Percentiles rank a stretch among this genome's conserved stretches.
phyloP scores from a whole-genome alignment of 2,329 filamentous ascomycete species.

The Phialemonium atrogriseum region DNA sequence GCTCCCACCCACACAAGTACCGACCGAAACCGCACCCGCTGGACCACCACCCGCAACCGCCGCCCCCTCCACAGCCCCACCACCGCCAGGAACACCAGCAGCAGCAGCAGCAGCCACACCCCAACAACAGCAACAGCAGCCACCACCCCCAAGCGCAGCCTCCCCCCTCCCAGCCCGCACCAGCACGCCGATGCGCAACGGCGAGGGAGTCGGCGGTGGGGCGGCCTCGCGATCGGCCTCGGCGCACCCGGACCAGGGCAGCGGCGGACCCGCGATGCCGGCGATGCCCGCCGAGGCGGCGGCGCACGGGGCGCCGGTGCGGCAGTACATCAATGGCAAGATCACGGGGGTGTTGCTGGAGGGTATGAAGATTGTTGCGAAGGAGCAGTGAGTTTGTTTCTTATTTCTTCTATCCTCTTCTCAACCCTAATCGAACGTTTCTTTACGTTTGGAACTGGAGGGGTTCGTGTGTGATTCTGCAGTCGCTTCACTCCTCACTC shows the following conservation, averaged over 20 bases:
- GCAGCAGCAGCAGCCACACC: not conserved
- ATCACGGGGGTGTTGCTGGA: slow-evolving; percentile 61
- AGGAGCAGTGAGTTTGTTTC: slow-evolving; percentile 55
- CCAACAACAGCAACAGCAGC: not conserved
- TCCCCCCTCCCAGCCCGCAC: slow-evolving; percentile 35
- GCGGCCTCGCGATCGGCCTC: slow-evolving; percentile 46
- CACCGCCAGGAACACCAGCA: not conserved
- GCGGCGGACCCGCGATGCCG: slow-evolving; percentile 16
- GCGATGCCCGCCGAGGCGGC: slow-evolving; percentile 50
- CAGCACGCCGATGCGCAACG: slow-evolving; percentile 36
- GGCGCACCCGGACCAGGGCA: slow-evolving; percentile 43
- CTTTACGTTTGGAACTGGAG: no score
- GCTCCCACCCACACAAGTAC: slow-evolving; percentile 29
- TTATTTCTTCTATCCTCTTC: not conserved
- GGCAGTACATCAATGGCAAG: slow-evolving; percentile 64
- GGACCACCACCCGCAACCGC: slow-evolving; percentile 26
- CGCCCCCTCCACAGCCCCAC: slow-evolving; percentile 12
- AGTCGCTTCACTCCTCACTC: slow-evolving; percentile 3
- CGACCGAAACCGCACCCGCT: not conserved
- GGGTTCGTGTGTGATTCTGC: not conserved
- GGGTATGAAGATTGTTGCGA: slow-evolving; percentile 65
- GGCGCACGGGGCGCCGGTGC: slow-evolving; percentile 58
- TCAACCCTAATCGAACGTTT: no score
- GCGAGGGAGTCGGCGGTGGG: slow-evolving; percentile 1
- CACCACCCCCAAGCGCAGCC: slow-evolving; percentile 14